Evolutionary conservation across 2,329 filamentous ascomycete species (phyloP).

Genomic region (Stylonectria norvegica): DNA sequence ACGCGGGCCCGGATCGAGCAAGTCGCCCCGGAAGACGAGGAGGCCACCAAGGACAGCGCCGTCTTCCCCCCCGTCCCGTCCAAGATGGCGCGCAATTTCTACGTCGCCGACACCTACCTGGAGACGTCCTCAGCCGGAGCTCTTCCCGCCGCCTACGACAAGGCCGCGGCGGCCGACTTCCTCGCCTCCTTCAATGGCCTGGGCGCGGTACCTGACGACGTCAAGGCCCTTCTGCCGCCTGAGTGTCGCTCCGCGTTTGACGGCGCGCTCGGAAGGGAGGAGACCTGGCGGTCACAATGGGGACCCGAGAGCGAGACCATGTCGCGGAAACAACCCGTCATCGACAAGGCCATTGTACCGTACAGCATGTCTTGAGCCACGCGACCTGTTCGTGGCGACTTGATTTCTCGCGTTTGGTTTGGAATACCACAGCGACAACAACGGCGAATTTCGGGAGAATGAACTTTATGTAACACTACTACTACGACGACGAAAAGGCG

Average conservation of each 20-base stretch:
- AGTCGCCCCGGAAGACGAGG: constrained; percentile 46
- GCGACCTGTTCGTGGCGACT: neutral
- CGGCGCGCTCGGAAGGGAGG: constrained; percentile 60
- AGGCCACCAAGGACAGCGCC: constrained; percentile 28
- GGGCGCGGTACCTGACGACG: constrained; percentile 60
- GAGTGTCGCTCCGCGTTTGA: constrained; percentile 73
- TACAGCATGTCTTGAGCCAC: constrained; percentile 48
- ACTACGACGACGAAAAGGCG: neutral
- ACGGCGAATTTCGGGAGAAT: too few species aligned
- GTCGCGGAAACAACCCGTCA: constrained; percentile 50
- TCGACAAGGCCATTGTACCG: constrained; percentile 63
- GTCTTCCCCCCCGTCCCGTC: constrained; percentile 48
- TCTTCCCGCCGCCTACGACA: constrained; percentile 43
- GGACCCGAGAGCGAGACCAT: constrained; percentile 60
- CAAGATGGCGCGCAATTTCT: constrained; percentile 53
- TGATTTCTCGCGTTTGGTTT: neutral
- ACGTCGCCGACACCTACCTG: constrained; percentile 53
- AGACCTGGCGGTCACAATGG: constrained; percentile 73
- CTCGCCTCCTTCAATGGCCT: constrained; percentile 58
- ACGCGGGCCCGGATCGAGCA: constrained; percentile 81
- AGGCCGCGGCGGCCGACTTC: constrained; percentile 44
- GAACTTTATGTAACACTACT: too few species aligned
- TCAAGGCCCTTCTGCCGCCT: constrained; percentile 61
- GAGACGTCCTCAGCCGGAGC: constrained; percentile 50
- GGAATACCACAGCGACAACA: too few species aligned